Percentiles rank a stretch among this genome's conserved stretches.
Conservation (phyloP, 2,329 filamentous ascomycete species). For the Cytospora piceae region DNA sequence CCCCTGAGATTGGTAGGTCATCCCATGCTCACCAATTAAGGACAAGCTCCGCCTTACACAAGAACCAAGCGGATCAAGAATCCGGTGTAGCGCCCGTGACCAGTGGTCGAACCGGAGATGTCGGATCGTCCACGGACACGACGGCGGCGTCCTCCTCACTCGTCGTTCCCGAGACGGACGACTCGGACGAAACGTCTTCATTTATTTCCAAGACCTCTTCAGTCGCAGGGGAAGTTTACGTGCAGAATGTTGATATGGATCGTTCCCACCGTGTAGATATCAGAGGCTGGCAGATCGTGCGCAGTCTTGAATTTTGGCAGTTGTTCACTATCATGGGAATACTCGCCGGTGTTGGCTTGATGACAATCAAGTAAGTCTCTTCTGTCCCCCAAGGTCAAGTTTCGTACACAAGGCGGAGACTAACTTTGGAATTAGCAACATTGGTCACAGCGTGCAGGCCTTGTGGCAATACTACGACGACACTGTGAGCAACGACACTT, state of each 20-base stretch:
- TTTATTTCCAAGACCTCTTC: constrained; percentile 71
- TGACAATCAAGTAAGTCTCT: constrained; percentile 91
- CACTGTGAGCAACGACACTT: constrained; percentile 70
- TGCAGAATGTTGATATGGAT: constrained; percentile 68
- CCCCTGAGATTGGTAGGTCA: constrained; percentile 47
- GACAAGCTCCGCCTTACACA: constrained; percentile 37
- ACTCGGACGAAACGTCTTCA: constrained; percentile 76
- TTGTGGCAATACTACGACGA: constrained; percentile 87
- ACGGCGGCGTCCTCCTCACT: constrained; percentile 31
- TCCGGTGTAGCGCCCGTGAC: constrained; percentile 22
- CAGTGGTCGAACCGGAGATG: constrained; percentile 27
- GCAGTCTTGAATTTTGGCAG: constrained; percentile 84
- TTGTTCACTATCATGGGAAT: constrained; percentile 85
- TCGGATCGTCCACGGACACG: constrained; percentile 31
- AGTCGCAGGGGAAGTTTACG: constrained; percentile 53
- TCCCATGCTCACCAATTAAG: constrained; percentile 42
- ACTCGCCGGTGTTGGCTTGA: constrained; percentile 90
- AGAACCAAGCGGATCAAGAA: constrained; percentile 33
- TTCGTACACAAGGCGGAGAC: background rate
- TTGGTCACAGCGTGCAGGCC: constrained; percentile 86
- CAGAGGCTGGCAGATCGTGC: constrained; percentile 76
- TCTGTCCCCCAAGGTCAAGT: background rate
- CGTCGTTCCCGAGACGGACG: constrained; percentile 40
- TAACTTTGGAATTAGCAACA: constrained; percentile 66
- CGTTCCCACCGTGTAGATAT: constrained; percentile 87